These are phyloP conservation scores for Neonectria sp. DNA, from an alignment of 2,329 filamentous ascomycete genomes.

Conservation along the genomic window DNA sequence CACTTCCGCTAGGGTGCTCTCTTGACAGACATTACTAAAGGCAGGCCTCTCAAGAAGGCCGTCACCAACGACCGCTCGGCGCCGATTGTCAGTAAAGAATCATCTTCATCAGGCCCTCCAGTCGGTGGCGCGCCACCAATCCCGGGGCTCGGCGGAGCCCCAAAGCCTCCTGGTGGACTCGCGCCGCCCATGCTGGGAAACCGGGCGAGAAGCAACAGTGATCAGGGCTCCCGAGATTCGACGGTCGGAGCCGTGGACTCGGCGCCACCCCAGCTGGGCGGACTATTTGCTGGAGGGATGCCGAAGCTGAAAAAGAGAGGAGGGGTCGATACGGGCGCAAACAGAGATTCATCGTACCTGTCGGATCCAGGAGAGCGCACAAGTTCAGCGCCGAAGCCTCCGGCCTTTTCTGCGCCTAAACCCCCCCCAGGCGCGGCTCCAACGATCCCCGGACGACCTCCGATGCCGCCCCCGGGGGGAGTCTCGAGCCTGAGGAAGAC, in stretches of 20 bases:
- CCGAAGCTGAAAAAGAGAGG: conserved; percentile 93
- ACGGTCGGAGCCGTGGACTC: conserved; percentile 64
- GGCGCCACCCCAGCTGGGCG: conserved; percentile 87
- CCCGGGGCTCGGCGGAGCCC: conserved; percentile 68
- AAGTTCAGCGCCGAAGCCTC: conserved; percentile 65
- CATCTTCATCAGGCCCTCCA: conserved; percentile 67
- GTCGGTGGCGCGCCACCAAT: conserved; percentile 86
- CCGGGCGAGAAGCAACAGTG: conserved; percentile 87
- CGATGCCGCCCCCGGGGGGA: conserved; percentile 62
- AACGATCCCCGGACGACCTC: conserved; percentile 41
- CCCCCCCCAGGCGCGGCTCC: conserved; percentile 60
- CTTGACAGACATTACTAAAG: conserved; percentile 89
- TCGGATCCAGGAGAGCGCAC: conserved; percentile 77
- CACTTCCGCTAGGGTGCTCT: conserved; percentile 78
- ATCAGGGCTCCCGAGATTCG: conserved; percentile 69
- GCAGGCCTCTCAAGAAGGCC: conserved; percentile 84
- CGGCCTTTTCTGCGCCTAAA: conserved; percentile 70
- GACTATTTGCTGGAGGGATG: conserved; percentile 94
- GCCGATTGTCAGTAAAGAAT: conserved; percentile 68
- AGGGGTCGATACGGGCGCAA: conserved; percentile 79
- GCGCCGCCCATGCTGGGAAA: conserved; percentile 81
- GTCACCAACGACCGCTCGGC: conserved; percentile 95
- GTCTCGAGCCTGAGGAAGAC: conserved; percentile 70
- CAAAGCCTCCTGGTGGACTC: conserved; percentile 72
- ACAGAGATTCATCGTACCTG: conserved; percentile 77